These are phyloP conservation scores for Chaetomidium leptoderma DNA, from an alignment of 495 filamentous ascomycete genomes.

Conservation along the genomic window DNA sequence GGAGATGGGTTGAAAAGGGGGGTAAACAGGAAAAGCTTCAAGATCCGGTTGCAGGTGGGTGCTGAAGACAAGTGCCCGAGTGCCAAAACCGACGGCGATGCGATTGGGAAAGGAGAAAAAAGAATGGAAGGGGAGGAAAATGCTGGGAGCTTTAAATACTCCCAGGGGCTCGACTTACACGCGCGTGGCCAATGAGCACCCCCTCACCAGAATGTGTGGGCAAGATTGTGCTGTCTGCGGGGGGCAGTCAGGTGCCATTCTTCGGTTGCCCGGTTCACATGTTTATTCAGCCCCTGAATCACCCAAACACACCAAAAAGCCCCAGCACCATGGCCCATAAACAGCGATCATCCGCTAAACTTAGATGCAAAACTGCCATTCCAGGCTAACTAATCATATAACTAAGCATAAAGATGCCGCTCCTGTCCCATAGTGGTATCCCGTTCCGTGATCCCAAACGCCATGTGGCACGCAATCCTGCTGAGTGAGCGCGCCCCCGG, in stretches of 20 bases:
- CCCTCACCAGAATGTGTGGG: background rate
- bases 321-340: background rate
- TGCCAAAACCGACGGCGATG: background rate
- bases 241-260: background rate
- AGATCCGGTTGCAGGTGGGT: background rate
- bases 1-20: background rate
- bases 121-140: background rate
- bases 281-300: conserved; percentile 9
- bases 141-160: conserved; percentile 9
- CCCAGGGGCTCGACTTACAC: conserved; percentile 8
- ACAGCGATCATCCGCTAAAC: background rate
- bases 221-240: background rate
- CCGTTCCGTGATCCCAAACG: conserved; percentile 1
- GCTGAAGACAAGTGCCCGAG: background rate
- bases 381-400: background rate
- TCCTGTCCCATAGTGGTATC: conserved; percentile 17
- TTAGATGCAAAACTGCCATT: background rate
- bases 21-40: background rate
- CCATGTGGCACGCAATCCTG: background rate
- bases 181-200: conserved; percentile 21
- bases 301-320: background rate
- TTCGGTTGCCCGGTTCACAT: conserved; percentile 6
- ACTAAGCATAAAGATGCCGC: conserved; percentile 1
- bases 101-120: background rate
- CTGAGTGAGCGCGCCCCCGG: background rate